These are phyloP conservation scores for Calonectria crousiana DNA, from an alignment of 2,329 filamentous ascomycete species.

Conservation along the genomic window DNA sequence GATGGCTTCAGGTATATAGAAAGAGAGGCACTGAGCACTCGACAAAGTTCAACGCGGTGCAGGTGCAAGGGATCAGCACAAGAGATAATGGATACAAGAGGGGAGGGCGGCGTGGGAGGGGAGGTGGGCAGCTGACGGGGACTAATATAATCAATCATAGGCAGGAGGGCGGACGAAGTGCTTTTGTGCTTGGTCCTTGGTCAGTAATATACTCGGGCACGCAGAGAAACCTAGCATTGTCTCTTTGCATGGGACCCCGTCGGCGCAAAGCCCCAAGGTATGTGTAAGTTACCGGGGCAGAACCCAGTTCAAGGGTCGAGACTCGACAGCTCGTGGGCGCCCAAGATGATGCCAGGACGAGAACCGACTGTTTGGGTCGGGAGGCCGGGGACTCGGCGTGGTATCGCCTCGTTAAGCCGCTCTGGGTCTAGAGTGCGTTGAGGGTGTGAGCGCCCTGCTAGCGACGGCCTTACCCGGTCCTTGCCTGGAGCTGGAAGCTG, in stretches of 20 bases:
- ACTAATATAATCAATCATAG: constrained; percentile 39
- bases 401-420: constrained; percentile 35
- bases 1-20: constrained; percentile 8
- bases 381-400: constrained; percentile 31
- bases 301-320: constrained; percentile 25
- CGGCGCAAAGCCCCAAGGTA: constrained; percentile 29
- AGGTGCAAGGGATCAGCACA: constrained; percentile 21
- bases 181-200: not conserved
- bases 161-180: constrained; percentile 6
- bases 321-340: constrained; percentile 23
- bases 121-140: constrained; percentile 23
- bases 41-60: constrained; percentile 10
- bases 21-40: not conserved
- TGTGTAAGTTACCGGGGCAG: constrained; percentile 36
- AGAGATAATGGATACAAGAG: constrained; percentile 11
- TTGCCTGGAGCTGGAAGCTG: not conserved
- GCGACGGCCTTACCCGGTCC: constrained; percentile 11
- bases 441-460: constrained; percentile 3
- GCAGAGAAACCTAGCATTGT: constrained; percentile 22
- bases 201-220: constrained; percentile 6
- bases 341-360: constrained; percentile 9
- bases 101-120: constrained; percentile 16
- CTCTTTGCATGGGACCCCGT: constrained; percentile 21
- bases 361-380: constrained; percentile 45
- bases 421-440: constrained; percentile 32